Conservation (phyloP, 441 rosid species). For the Flueggea neowawraea region DNA sequence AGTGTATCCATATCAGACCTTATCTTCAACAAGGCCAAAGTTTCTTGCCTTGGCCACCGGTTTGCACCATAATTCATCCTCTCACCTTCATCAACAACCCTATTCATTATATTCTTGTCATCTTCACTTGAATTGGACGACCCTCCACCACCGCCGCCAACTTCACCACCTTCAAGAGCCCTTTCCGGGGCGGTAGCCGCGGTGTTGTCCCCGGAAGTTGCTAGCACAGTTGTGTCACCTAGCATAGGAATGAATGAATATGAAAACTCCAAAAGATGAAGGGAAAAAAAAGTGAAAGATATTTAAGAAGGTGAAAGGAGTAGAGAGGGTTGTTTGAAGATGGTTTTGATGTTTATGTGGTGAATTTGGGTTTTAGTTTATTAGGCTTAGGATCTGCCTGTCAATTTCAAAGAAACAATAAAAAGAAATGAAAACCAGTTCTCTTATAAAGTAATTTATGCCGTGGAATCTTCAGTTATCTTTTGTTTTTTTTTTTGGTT, state of each 20-base stretch:
- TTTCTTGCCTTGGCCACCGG: conserved; percentile 96
- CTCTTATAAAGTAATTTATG: conserved; percentile 9
- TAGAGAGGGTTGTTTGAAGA: conserved; percentile 32
- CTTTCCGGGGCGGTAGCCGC: not conserved
- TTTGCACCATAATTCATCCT: conserved; percentile 43
- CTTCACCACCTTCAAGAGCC: conserved; percentile 12
- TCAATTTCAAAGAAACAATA: conserved; percentile 23
- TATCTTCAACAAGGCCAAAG: conserved; percentile 69
- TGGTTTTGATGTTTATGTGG: conserved; percentile 10
- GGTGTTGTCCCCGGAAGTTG: conserved; percentile 14
- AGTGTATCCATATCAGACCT: conserved; percentile 82
- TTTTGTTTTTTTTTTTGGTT: conserved; percentile 13
- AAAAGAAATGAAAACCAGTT: conserved; percentile 1
- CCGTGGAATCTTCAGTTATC: conserved; percentile 33
- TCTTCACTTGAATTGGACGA: conserved; percentile 39
- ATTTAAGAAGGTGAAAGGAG: conserved; percentile 3
- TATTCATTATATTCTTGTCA: conserved; percentile 9
- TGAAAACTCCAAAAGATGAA: conserved; percentile 14
- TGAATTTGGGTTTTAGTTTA: conserved; percentile 27
- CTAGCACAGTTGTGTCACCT: conserved; percentile 22
- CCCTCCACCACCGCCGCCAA: conserved; percentile 21
- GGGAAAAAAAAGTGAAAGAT: conserved; percentile 11
- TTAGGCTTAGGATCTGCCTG: conserved; percentile 39
- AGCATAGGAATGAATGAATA: conserved; percentile 16
- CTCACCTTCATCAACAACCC: conserved; percentile 40